These are phyloP conservation scores for Aspergillus ochraceus DNA, from an alignment of 2,329 filamentous ascomycete species.

Conservation along the genomic window DNA sequence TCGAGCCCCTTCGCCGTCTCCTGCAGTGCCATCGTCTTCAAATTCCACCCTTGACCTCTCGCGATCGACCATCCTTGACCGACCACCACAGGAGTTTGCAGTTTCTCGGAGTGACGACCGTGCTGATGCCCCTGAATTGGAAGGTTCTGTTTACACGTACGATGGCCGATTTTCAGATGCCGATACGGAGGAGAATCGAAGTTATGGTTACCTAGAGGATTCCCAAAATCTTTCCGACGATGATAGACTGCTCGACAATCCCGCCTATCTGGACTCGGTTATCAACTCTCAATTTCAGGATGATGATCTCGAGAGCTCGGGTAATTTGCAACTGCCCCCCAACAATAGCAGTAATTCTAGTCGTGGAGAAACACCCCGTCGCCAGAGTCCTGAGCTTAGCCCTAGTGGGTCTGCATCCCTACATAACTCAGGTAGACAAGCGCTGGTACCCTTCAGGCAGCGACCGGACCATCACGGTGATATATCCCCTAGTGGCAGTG, in stretches of 20 bases:
- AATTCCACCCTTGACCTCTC: constrained; percentile 33
- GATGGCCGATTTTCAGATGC: constrained; percentile 46
- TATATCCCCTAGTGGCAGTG: not conserved
- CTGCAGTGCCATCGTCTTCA: constrained; percentile 22
- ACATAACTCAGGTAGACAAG: constrained; percentile 6
- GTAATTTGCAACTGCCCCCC: constrained; percentile 14
- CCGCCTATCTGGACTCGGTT: constrained; percentile 40
- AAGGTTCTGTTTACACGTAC: constrained; percentile 34
- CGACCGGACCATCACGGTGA: not conserved
- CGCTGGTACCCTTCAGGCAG: constrained; percentile 1
- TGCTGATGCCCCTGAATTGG: constrained; percentile 20
- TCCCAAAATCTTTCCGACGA: constrained; percentile 29
- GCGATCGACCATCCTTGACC: constrained; percentile 41
- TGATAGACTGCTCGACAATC: constrained; percentile 37
- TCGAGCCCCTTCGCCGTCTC: constrained; percentile 25
- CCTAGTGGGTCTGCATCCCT: constrained; percentile 1
- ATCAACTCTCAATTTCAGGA: constrained; percentile 37
- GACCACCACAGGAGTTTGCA: constrained; percentile 15
- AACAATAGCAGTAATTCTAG: constrained; percentile 5
- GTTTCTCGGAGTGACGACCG: not conserved
- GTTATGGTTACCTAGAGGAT: constrained; percentile 26
- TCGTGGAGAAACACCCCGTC: constrained; percentile 18
- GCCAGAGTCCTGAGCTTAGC: constrained; percentile 18
- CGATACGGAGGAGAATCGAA: constrained; percentile 35
- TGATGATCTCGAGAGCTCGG: constrained; percentile 30